phyloP scores from a whole-genome alignment of 495 filamentous ascomycete species.

The Pyronema omphalodes region DNA sequence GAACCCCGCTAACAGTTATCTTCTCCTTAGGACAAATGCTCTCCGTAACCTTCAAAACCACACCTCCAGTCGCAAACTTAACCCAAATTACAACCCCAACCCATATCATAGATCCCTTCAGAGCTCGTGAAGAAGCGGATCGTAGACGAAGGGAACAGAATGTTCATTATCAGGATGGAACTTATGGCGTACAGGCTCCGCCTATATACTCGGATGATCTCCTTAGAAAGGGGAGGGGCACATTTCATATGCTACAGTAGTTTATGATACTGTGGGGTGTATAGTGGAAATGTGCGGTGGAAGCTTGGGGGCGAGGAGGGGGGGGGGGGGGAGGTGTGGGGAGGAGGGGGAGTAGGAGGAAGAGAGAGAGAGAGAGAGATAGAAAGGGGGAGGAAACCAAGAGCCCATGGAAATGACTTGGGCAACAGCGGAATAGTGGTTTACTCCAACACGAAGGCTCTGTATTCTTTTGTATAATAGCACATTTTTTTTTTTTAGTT shows the following conservation, averaged over 20 bases:
- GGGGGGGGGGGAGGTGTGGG: too few relatives aligned
- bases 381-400: too few relatives aligned
- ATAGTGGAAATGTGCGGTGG: neutral
- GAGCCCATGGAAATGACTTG: too few relatives aligned
- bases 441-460: too few relatives aligned
- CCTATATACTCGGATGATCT: conserved; percentile 23
- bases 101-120: conserved; percentile 7
- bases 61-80: conserved; percentile 21
- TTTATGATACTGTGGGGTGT: too few relatives aligned
- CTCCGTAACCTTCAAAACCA: conserved; percentile 50
- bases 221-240: conserved; percentile 19
- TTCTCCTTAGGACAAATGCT: conserved; percentile 39
- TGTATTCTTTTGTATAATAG: neutral
- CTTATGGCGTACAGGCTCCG: conserved; percentile 20
- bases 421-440: too few relatives aligned
- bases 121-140: conserved; percentile 20
- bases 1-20: neutral
- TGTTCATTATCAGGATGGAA: conserved; percentile 20
- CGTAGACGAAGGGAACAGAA: conserved; percentile 20
- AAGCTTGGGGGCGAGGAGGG: too few relatives aligned
- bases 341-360: too few relatives aligned
- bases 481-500: neutral
- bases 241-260: neutral
- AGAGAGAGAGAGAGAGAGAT: too few relatives aligned
- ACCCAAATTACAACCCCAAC: neutral